Evolutionary conservation across 2,329 filamentous ascomycete genomes (phyloP).

Genomic region (Arthrobotrys iridis): DNA sequence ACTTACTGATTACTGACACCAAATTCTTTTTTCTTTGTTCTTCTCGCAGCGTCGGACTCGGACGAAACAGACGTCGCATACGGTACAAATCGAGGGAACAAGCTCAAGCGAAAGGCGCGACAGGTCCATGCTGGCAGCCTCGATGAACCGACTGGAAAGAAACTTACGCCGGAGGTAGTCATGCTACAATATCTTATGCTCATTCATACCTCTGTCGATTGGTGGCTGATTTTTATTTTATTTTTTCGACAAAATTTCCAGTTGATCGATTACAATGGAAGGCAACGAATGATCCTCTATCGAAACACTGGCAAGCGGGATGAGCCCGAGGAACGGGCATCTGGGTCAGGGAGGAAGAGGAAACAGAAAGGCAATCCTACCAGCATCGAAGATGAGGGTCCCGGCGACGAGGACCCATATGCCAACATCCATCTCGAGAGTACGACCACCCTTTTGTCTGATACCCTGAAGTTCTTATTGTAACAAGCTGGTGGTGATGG

Average conservation of each 20-base stretch:
- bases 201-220: neutral
- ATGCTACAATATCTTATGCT: constrained; percentile 55
- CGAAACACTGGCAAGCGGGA: constrained; percentile 63
- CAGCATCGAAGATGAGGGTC: constrained; percentile 45
- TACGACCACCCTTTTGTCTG: constrained; percentile 60
- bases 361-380: constrained; percentile 49
- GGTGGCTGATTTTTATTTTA: neutral
- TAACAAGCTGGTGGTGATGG: too few relatives aligned
- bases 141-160: constrained; percentile 72
- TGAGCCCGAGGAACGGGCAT: constrained; percentile 45
- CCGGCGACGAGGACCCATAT: constrained; percentile 75
- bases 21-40: too few relatives aligned
- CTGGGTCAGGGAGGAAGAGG: constrained; percentile 40
- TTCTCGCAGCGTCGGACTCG: constrained; percentile 74
- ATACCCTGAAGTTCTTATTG: neutral
- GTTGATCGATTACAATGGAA: constrained; percentile 78
- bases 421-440: constrained; percentile 76
- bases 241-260: constrained; percentile 60
- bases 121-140: constrained; percentile 77
- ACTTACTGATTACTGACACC: neutral
- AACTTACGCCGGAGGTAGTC: constrained; percentile 76
- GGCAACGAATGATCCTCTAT: constrained; percentile 76
- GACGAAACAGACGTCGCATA: constrained; percentile 74
- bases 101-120: constrained; percentile 78
- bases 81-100: constrained; percentile 79